Base-by-base conservation (phyloP, 73 alveolate species). In the Diophrys sp. region DNA sequence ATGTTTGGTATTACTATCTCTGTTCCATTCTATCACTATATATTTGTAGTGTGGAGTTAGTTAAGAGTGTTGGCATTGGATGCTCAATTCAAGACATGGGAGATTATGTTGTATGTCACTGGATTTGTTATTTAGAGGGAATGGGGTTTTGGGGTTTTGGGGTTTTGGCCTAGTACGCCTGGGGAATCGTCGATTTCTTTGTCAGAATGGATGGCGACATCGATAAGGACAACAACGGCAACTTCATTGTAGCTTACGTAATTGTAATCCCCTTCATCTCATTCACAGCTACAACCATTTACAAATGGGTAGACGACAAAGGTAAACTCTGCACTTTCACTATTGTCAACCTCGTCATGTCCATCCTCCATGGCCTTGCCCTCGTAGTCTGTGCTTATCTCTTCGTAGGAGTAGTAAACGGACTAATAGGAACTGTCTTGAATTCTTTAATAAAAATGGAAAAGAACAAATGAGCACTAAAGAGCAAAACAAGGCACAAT, bases 231-330 rank as follows among this genome's bases (percentile, higher is more conserved):
- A 71, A 62, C 23, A 77, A 30, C 29, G 88, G 88, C 8, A 84
- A 89, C 32, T 81, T 79, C 72, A 31, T 87, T 31, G 82, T 82
- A 32, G 83, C 69, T 33, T 75, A 87, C 54, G 78, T 83, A 0
- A 54, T 87, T 56, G 90, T 87, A n/a, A 80, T 87, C 71, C 95
- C 95, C 2, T 82, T 87, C 71, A 33, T 75, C 31, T 34, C 84
- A 30, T 26, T 80, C 68, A 25, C 68, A 23, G 29, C 33, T 0
- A 56, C 84, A 67, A 78, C 89, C 29, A 62, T 82, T 27, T 73
- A 71, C 44, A 87, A 87, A 72, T 77, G 89, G 88, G 5, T 28
- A 27, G 95, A 80, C 81, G 75, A 83, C 28, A 32, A 82, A n/a
- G 78, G 90, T 56, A 77, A 75, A 54, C 25, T 87, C 56, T 31